Conservation (phyloP, 2,329 filamentous ascomycete genomes). For the Trichophyton rubrum region DNA sequence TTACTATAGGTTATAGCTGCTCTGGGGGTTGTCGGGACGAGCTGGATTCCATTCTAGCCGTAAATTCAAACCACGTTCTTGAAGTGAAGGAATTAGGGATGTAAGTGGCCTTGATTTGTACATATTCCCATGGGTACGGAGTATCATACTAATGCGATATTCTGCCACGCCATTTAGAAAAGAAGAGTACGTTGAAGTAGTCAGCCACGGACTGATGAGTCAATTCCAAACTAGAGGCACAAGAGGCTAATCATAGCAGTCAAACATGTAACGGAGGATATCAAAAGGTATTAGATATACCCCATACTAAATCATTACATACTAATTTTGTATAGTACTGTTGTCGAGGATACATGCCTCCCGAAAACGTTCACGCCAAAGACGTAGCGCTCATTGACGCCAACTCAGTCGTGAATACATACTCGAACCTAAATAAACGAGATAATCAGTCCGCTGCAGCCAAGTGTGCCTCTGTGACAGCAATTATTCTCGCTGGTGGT, state of each 20-base stretch:
- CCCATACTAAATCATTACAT: not conserved
- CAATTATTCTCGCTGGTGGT: not conserved
- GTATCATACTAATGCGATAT: not conserved
- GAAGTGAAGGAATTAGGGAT: not conserved
- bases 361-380: not conserved
- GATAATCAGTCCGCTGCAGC: not conserved
- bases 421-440: not conserved
- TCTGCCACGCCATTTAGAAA: not conserved
- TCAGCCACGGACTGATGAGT: not conserved
- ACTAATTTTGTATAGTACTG: not conserved
- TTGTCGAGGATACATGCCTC: not conserved
- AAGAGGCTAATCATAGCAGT: not conserved
- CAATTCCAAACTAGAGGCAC: not conserved
- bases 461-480: not conserved
- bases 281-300: not conserved
- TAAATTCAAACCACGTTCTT: not conserved
- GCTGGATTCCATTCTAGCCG: not conserved
- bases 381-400: not conserved
- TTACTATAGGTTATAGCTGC: not conserved
- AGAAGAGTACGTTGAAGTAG: not conserved
- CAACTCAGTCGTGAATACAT: not conserved
- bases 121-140: not conserved
- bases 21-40: not conserved
- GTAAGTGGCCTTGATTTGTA: not conserved
- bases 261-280: not conserved